Base-by-base conservation (phyloP, 2,329 filamentous ascomycete genomes). In the Phyllachora maydis region DNA sequence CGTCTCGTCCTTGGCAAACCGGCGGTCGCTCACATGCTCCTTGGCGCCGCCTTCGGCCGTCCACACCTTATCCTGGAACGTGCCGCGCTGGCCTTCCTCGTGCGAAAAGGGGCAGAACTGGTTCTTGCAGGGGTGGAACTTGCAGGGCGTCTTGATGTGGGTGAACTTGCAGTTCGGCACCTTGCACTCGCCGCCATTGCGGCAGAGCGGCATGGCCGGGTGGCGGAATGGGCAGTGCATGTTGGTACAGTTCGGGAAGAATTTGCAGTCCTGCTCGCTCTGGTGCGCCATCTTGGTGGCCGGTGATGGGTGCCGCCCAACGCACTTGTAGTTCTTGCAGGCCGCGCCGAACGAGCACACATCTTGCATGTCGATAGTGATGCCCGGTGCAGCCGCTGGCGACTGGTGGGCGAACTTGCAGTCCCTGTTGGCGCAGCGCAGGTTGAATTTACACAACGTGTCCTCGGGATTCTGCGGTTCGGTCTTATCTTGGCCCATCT, bases 341-440 rank as follows among this genome's bases (percentile, higher is more conserved):
- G 82, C 82, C 3, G 70, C 81, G 11, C 82, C 85, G 37, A 77
- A 95, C 11, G 64, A 64, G 53, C 88, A 98, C 11, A 63, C 58
- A 38, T 91, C 81, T 28, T 59, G 65, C 34, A 83, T 60, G 44
- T 95, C 88, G 28, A 95, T 59, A 0, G 70, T 61, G 3, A 64
- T 65, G 14, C 75, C 77, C 3, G 74, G 72, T 4, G 79, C 75
- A 16, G 85, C 83, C 3, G 77, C 82, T 2, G 88, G 82, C 10
- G 83, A 92, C 50, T 93, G 85, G 41, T 98, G 88, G 11, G 81
- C 88, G 45, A 81, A 98, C 34, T 73, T 75, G 52, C 88, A 98
- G 30, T 90, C 78, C 35, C 67, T 69, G 48, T 90, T 90, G 18
- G 75, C 78, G 54, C 88, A 98, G 32, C 65, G 59, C 25, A 88